Evolutionary conservation across 148 eudicot genomes (phyloP), one percentile per base, ranked within the genome.

Genomic region (Fagopyrum homotropicum): DNA sequence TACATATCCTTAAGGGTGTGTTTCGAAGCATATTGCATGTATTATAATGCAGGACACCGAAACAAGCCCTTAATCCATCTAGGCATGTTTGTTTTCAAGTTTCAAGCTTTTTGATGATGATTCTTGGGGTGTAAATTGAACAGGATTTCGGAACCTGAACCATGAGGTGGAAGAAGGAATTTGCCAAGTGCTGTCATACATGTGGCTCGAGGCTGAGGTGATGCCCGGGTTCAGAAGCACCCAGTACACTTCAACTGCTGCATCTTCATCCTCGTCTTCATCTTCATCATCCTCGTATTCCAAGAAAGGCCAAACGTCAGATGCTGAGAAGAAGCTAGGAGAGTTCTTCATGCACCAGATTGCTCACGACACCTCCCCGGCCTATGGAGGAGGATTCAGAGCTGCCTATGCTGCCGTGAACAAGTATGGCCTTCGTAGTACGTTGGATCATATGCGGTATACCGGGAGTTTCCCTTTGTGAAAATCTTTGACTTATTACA

Each of bases 141-240:
- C 87, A 96, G 99, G 93, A 35, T 96, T 80, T 74, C 85, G 93
- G 14, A 92, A 92, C 73, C 95, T 96, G 26, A 88, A 80, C 55
- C 94, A 93, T 3, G 90, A 88, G 56, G 90, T 96, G 5, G 99
- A 96, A 71, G 99, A 96, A 79, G 99, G 99, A 7, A 96, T 96
- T 45, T 96, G 99, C 75, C 99, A 90, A 85, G 97, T 92, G 71
- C 91, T 96, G 74, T 86, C 97, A 8, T 82, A 90, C 89, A 90
- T 92, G 93, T 96, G 99, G 99, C 98, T 96, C 3, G 99, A 96
- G 73, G 82, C 99, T 44, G 99, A 96, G 78, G 97, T 92, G 56
- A 83, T 86, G 72, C 97, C 98, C 0, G 81, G 83, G 51, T 75
- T 82, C 17, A 81, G 75, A 77, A 84, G 80, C 71, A 81, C 74